A percentile compares a stretch with the other conserved stretches of the same genome.
Conservation (phyloP, 805 yeast species). For the Sugiyamaella lignohabitans region DNA sequence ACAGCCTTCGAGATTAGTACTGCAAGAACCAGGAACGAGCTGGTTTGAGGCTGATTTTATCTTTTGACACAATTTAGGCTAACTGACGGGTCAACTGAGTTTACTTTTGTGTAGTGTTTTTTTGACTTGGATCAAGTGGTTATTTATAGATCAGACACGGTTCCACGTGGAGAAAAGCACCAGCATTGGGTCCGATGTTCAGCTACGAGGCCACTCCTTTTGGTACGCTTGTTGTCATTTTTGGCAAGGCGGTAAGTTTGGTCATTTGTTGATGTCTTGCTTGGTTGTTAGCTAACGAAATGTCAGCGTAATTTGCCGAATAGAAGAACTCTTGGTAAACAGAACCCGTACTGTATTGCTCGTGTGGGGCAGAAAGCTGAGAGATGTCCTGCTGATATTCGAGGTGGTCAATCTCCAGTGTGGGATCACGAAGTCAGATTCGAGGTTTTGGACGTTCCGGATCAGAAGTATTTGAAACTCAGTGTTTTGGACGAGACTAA, state of each 20-base stretch:
- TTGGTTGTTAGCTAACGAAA: not conserved
- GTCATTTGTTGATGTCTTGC: slow-evolving; percentile 1
- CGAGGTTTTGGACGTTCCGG: slow-evolving; percentile 24
- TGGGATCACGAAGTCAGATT: slow-evolving; percentile 54
- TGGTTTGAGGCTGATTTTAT: no score
- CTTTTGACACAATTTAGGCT: no score
- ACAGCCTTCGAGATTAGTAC: no score
- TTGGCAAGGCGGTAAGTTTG: slow-evolving; percentile 31
- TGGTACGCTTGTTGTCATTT: slow-evolving; percentile 65
- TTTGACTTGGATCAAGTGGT: no score
- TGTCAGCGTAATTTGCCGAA: slow-evolving; percentile 69
- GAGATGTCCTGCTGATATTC: slow-evolving; percentile 63
- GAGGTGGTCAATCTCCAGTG: slow-evolving; percentile 93
- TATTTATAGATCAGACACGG: no score
- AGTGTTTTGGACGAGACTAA: slow-evolving; percentile 82
- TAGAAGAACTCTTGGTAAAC: slow-evolving; percentile 80
- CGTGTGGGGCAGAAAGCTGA: slow-evolving; percentile 77
- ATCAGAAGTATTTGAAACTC: slow-evolving; percentile 54
- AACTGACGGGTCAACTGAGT: no score
- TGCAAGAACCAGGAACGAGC: no score
- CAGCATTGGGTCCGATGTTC: no score
- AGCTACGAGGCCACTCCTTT: slow-evolving; percentile 13
- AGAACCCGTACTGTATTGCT: slow-evolving; percentile 81
- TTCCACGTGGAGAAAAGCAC: no score
- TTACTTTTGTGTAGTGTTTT: no score